Evolutionary conservation across 306 rosid genomes (phyloP), one percentile per base, ranked within the genome.

Genomic region (Acacia crassicarpa): DNA sequence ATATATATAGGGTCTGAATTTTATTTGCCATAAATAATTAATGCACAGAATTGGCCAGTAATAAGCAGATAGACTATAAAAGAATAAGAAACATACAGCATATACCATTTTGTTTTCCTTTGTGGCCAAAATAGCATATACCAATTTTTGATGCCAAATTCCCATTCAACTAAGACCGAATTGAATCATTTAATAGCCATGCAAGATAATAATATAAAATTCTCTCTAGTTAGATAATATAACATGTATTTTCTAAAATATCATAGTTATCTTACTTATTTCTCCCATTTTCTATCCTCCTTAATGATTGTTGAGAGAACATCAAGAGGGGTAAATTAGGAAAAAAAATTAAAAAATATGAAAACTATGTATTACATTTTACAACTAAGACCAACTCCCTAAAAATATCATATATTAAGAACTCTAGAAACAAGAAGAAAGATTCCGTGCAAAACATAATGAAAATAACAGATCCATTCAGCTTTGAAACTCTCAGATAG

Each of bases 401-500:
- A 38, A 38, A 38, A 6, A 38, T 38, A 38, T 38, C 41, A 0
- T 38, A 6, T 38, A 38, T 38, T 38, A 35, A 35, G 0, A 0
- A 35, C 40, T 30, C 32, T 2, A 30, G 32, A 30, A 22, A 75
- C 59, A 74, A 32, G 51, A 22, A 56, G 45, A 35, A 53, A 43
- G 16, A 75, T 38, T 75, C 68, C 68, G 62, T 58, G 46, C 35
- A 73, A 75, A 14, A 56, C 68, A 75, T 40, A 53, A n/a, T n/a
- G 78, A 74, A 72, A 59, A 58, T 33, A 32, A 58, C 38, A 27
- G 19, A 27, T 44, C 16, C 63, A 45, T 61, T 80, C 67, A 72
- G 44, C 78, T 46, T 62, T 59, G 49, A 20, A 80, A 58, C 49
- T n/a, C 5, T 71, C n/a, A 35, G 43, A 67, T 38, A 67, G 19